Percentiles rank a stretch among this genome's conserved stretches.
phyloP scores from a whole-genome alignment of 768 basidiomycete genomes.

The Termitomyces sp. region DNA sequence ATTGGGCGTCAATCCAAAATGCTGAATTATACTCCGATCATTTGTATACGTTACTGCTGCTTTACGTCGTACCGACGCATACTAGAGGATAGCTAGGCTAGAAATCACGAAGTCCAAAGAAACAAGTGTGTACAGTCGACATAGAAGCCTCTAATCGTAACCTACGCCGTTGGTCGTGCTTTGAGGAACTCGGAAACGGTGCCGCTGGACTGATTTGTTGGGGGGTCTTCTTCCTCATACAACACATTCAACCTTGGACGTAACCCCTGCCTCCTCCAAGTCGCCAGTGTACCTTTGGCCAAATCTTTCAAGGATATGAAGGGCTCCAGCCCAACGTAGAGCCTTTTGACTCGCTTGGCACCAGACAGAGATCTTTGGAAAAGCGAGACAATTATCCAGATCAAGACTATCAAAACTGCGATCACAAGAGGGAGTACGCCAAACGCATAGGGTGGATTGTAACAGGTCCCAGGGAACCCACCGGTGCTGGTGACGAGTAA shows the following conservation, averaged over 20 bases:
- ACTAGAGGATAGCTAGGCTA: no score
- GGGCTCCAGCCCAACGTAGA: constrained; percentile 4
- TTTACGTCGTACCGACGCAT: no score
- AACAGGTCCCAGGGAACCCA: constrained; percentile 14
- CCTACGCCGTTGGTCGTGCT: constrained; percentile 3
- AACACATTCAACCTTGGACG: constrained; percentile 5
- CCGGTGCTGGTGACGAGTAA: constrained; percentile 16
- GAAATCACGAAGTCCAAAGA: no score
- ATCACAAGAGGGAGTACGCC: constrained; percentile 16
- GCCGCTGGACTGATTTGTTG: constrained; percentile 1
- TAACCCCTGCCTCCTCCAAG: constrained; percentile 5
- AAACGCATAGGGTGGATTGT: constrained; percentile 10
- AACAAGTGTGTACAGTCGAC: no score
- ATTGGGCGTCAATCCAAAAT: no score
- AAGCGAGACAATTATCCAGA: neutral
- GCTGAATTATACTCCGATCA: no score
- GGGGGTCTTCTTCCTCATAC: constrained; percentile 2
- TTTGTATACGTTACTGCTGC: no score
- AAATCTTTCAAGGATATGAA: neutral
- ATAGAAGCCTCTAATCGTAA: no score
- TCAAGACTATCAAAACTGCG: constrained; percentile 6
- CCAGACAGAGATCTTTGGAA: constrained; percentile 1
- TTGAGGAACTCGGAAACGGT: constrained; percentile 7
- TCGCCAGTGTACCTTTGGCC: constrained; percentile 1
- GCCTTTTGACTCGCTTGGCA: neutral